These are phyloP conservation scores for Phytophthora europaea DNA, from an alignment of 352 stramenopile genomes.

Conservation along the genomic window DNA sequence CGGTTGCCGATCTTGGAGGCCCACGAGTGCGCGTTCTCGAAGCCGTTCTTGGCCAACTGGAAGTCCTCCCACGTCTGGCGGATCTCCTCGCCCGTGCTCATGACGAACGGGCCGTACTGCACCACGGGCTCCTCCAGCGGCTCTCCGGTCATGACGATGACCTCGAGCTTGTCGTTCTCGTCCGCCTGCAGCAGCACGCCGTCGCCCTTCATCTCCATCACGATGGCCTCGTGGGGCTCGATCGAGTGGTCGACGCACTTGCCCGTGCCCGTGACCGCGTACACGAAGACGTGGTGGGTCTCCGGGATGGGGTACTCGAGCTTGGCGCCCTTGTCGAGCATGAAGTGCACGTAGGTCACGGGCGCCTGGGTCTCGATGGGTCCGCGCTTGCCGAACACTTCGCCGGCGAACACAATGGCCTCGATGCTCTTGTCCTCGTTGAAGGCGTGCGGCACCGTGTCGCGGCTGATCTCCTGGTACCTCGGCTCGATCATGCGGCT, in stretches of 20 bases:
- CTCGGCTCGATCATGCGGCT: constrained; percentile 53
- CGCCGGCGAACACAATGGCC: constrained; percentile 63
- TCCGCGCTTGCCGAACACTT: constrained; percentile 52
- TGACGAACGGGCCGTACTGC: constrained; percentile 83
- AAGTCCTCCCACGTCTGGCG: constrained; percentile 61
- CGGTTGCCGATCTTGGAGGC: constrained; percentile 59
- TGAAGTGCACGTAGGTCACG: constrained; percentile 67
- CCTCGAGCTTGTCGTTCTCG: constrained; percentile 47
- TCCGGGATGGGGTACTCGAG: constrained; percentile 54
- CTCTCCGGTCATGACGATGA: constrained; percentile 64
- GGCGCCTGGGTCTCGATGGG: constrained; percentile 55
- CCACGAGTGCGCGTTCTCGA: constrained; percentile 70
- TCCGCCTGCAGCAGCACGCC: constrained; percentile 48
- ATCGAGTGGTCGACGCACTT: constrained; percentile 35
- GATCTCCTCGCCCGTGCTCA: constrained; percentile 68
- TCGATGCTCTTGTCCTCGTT: constrained; percentile 54
- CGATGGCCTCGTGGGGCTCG: constrained; percentile 55
- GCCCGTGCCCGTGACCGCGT: constrained; percentile 46
- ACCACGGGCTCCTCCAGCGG: constrained; percentile 69
- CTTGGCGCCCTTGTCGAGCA: constrained; percentile 40
- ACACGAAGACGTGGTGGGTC: constrained; percentile 56
- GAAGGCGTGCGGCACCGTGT: constrained; percentile 52
- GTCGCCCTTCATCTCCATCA: constrained; percentile 64
- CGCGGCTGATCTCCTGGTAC: constrained; percentile 67
- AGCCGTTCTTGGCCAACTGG: constrained; percentile 66